Evolutionary conservation across 2,329 filamentous ascomycete genomes (phyloP), one percentile per base, ranked within the genome.

Genomic region (Hymenotorrendiella dingleyae): DNA sequence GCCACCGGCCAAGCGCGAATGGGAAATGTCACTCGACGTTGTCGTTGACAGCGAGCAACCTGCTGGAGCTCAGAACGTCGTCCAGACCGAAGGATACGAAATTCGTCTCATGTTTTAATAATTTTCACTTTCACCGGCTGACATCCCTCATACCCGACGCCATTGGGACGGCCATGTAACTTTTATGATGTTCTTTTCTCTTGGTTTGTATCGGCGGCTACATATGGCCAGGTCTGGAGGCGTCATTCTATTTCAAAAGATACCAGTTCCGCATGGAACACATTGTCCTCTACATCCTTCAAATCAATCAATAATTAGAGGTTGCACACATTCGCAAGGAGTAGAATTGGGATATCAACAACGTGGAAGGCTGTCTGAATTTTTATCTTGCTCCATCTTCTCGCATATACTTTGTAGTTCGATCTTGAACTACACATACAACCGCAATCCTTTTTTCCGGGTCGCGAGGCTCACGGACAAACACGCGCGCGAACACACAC

Each of bases 1-100:
- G 6, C 45, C 62, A 16, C 65, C 68, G 22, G 54, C 68, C 28
- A 80, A 80, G 56, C 64, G 69, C 26, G 77, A 81, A 52, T 81
- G 76, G 76, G 76, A 80, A 42, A 80, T 81, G 76, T 67, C 70
- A 2, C 60, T 80, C 21, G 77, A 81, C 59, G 39, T 55, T 32
- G 46, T 47, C 36, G 54, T 58, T 29, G 58, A 62, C 39, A 53
- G 53, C 43, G 56, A 59, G 33, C 53, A 46, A 21, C 40, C 40
- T 32, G 49, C 40, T 29, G 50, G 46, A 33, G 47, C 49, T 12
- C 52, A 55, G 38, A 51, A 53, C 29, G 51, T 54, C 26, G 42
- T 49, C 26, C 50, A 57, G 14, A 52, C 48, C 30, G 50, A 58
- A 43, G 59, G 58, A 37, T 59, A 57, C 49, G 61, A 62, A 53